phyloP scores from a whole-genome alignment of 257 asterid species.

The Ballota nigra region DNA sequence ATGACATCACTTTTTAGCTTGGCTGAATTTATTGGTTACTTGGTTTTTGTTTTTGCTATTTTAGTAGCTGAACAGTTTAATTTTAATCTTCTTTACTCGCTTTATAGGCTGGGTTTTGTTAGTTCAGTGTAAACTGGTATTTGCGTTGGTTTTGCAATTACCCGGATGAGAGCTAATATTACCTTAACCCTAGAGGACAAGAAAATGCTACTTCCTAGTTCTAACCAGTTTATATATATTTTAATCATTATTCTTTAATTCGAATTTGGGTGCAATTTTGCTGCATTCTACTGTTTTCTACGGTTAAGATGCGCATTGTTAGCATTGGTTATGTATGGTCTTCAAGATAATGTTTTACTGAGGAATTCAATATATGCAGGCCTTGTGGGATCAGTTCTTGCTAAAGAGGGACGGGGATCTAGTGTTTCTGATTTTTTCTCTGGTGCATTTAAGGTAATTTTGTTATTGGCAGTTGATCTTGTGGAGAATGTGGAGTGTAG shows the following conservation, averaged over 20 bases:
- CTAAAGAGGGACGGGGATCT: constrained; percentile 67
- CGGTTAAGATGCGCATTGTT: not conserved
- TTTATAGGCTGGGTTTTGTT: not conserved
- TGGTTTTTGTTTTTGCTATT: not conserved
- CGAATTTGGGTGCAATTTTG: constrained; percentile 7
- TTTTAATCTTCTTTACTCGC: not conserved
- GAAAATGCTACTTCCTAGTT: not conserved
- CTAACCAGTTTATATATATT: not conserved
- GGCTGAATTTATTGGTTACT: not conserved
- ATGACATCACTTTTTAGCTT: not conserved
- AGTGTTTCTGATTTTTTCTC: constrained; percentile 54
- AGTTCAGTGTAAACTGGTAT: not conserved
- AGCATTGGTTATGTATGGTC: not conserved
- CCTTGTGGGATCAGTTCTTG: constrained; percentile 74
- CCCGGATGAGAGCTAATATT: not conserved
- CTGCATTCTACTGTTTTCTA: not conserved
- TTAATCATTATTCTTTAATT: not conserved
- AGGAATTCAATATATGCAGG: constrained; percentile 46
- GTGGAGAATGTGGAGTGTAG: not conserved
- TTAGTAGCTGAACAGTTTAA: not conserved
- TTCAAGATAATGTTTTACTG: not conserved
- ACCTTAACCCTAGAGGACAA: not conserved
- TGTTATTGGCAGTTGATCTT: not conserved
- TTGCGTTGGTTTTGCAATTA: not conserved
- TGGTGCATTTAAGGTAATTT: constrained; percentile 75